These are phyloP conservation scores for Rhodotorula mucilaginosa DNA, from an alignment of 1,284 basidiomycete species.

Conservation along the genomic window DNA sequence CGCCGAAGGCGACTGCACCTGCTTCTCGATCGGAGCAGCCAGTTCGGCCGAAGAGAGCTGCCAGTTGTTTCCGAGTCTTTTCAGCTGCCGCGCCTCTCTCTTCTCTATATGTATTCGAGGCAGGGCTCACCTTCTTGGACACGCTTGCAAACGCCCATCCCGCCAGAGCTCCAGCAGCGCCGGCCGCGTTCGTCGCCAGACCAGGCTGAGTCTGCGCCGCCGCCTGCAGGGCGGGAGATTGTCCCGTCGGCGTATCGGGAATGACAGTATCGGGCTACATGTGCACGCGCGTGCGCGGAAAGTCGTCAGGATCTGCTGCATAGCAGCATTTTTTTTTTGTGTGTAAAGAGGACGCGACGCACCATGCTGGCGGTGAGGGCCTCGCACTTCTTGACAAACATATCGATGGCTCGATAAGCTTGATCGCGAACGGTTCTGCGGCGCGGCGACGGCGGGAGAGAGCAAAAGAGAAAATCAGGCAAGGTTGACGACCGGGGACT, in stretches of 20 bases:
- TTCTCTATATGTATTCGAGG: too few relatives aligned
- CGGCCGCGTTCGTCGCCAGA: constrained; percentile 78
- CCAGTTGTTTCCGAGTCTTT: constrained; percentile 55
- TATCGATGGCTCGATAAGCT: constrained; percentile 83
- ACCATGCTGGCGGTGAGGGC: constrained; percentile 75
- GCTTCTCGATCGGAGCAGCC: constrained; percentile 48
- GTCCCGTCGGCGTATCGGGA: constrained; percentile 24
- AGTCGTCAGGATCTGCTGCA: neutral
- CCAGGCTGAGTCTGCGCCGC: constrained; percentile 51
- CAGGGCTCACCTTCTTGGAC: constrained; percentile 62
- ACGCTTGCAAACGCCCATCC: constrained; percentile 91
- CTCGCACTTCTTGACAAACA: constrained; percentile 82
- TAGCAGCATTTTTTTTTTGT: too few relatives aligned
- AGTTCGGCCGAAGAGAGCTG: constrained; percentile 51
- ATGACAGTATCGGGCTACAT: constrained; percentile 66
- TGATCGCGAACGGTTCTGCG: constrained; percentile 92
- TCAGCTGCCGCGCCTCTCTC: neutral
- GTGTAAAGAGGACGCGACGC: constrained; percentile 40
- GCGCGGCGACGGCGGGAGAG: too few relatives aligned
- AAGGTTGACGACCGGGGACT: too few relatives aligned
- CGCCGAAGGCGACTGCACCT: constrained; percentile 15
- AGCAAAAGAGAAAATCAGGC: neutral
- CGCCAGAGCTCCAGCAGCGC: constrained; percentile 82
- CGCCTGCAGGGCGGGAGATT: constrained; percentile 29
- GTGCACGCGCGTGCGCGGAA: neutral